Conservation (phyloP, 1,139 yeast genomes). For the Wickerhamomyces sp. region DNA sequence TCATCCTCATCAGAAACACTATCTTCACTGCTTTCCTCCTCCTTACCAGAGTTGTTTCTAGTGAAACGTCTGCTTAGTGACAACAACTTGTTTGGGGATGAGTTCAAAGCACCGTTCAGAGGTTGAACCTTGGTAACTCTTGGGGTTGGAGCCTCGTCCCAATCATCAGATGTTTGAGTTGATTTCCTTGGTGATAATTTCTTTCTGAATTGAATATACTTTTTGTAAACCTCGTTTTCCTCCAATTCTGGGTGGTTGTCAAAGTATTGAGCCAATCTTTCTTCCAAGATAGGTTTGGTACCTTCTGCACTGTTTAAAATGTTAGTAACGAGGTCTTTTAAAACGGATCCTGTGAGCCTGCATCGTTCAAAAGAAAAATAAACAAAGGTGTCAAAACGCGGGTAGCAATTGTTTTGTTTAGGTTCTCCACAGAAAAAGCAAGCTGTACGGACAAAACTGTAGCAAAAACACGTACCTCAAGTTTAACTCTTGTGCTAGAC, state of each 20-base stretch:
- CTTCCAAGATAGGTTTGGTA: conserved; percentile 24
- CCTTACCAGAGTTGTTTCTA: conserved; percentile 14
- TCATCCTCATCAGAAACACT: conserved; percentile 11
- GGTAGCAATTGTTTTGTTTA: too few species aligned
- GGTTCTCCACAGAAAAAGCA: too few species aligned
- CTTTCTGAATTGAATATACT: conserved; percentile 22
- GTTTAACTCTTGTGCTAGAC: conserved; percentile 29
- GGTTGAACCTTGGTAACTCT: conserved; percentile 8
- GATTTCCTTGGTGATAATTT: conserved; percentile 22
- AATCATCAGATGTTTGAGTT: conserved; percentile 9
- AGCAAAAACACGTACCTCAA: conserved; percentile 26
- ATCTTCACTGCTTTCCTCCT: conserved; percentile 9
- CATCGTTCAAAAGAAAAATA: too few species aligned
- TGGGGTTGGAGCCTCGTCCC: conserved; percentile 6
- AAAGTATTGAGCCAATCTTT: conserved; percentile 22
- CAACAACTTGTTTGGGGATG: conserved; percentile 19
- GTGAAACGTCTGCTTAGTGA: conserved; percentile 16
- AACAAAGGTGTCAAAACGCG: too few species aligned
- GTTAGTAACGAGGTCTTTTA: too few species aligned
- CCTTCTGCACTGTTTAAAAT: conserved; percentile 19
- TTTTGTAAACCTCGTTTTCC: conserved; percentile 19
- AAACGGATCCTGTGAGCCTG: too few species aligned
- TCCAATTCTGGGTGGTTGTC: conserved; percentile 27
- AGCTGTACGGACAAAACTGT: too few species aligned
- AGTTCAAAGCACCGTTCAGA: conserved; percentile 9